phyloP scores from a whole-genome alignment of 352 stramenopile species.

The Pythium chondricola region DNA sequence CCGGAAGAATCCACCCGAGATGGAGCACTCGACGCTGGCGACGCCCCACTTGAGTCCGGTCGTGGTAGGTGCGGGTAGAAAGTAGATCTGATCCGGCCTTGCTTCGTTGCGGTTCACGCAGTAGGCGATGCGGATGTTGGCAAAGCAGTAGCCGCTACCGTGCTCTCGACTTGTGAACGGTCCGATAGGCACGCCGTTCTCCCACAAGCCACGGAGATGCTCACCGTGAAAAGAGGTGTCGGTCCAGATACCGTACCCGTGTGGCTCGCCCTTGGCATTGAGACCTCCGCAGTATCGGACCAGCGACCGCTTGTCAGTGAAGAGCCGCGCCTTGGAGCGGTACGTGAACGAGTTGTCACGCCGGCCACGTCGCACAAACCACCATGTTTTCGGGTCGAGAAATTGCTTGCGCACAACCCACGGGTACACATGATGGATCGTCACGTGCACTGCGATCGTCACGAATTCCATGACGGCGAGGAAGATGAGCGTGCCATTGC shows the following conservation, averaged over 20 bases:
- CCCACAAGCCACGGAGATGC: conserved; percentile 40
- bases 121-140: conserved; percentile 41
- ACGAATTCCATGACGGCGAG: conserved; percentile 32
- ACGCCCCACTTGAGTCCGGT: conserved; percentile 59
- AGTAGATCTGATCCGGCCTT: conserved; percentile 28
- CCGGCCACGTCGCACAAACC: conserved; percentile 10
- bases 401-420: conserved; percentile 24
- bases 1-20: conserved; percentile 57
- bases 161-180: conserved; percentile 54
- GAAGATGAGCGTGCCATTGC: conserved; percentile 17
- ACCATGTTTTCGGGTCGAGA: conserved; percentile 27
- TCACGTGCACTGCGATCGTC: conserved; percentile 30
- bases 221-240: conserved; percentile 58
- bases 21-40: conserved; percentile 64
- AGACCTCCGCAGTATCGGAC: conserved; percentile 44
- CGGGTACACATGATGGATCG: conserved; percentile 43
- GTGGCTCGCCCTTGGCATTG: conserved; percentile 29
- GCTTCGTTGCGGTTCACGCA: conserved; percentile 33
- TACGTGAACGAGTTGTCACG: conserved; percentile 21
- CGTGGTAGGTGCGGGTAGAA: conserved; percentile 37
- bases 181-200: conserved; percentile 43
- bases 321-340: conserved; percentile 17
- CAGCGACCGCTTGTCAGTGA: conserved; percentile 17
- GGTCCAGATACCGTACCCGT: conserved; percentile 49
- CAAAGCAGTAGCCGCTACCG: conserved; percentile 45